phyloP scores from a whole-genome alignment of 352 stramenopile species.

The Phytophthora tubulina region DNA sequence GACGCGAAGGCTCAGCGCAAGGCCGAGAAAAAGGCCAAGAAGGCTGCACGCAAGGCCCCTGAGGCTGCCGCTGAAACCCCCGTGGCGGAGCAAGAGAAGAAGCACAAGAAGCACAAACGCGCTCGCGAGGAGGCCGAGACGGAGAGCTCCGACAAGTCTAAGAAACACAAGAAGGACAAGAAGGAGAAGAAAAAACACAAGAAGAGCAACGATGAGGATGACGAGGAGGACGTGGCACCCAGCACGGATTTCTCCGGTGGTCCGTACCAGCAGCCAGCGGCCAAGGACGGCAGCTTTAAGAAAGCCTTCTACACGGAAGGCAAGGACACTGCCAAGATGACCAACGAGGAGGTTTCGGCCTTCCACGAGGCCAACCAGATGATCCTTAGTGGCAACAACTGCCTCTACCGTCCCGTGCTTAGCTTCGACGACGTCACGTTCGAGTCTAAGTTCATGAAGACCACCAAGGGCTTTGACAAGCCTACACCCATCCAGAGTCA shows the following conservation, averaged over 20 bases:
- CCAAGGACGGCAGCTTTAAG: conserved; percentile 77
- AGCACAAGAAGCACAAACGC: conserved; percentile 42
- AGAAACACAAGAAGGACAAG: conserved; percentile 59
- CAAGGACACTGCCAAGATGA: conserved; percentile 74
- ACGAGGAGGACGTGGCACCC: conserved; percentile 13
- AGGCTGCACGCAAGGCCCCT: conserved; percentile 47
- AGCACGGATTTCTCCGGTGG: conserved; percentile 72
- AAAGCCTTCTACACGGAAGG: conserved; percentile 90
- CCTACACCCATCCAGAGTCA: conserved; percentile 98
- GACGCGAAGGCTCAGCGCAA: conserved; percentile 58
- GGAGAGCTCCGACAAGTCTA: conserved; percentile 53
- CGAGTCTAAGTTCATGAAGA: conserved; percentile 90
- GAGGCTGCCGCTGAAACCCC: conserved; percentile 24
- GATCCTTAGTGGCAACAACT: conserved; percentile 87
- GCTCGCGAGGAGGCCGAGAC: conserved; percentile 44
- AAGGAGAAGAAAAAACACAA: conserved; percentile 64
- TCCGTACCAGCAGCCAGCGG: conserved; percentile 76
- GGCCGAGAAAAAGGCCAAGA: conserved; percentile 55
- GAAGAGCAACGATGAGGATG: conserved; percentile 65
- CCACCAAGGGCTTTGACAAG: conserved; percentile 89
- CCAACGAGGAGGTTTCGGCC: conserved; percentile 79
- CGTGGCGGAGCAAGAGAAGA: conserved; percentile 32
- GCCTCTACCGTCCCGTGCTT: conserved; percentile 88
- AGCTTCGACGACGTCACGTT: conserved; percentile 79
- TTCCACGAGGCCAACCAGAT: conserved; percentile 91